Conservation (phyloP, 1,284 basidiomycete genomes). For the Xanthoconium separans region DNA sequence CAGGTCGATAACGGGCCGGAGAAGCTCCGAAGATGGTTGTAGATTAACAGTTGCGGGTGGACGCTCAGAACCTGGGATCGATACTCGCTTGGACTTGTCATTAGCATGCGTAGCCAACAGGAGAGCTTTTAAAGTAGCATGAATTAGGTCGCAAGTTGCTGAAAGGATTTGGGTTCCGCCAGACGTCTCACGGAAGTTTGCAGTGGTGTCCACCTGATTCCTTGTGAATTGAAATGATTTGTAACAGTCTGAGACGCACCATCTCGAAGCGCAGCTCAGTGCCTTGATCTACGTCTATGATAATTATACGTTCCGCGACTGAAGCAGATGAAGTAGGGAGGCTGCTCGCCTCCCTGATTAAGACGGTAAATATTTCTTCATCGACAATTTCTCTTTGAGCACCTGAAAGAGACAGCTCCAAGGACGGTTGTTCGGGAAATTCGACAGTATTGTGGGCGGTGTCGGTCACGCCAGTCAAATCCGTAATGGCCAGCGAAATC, state of each 20-base stretch:
- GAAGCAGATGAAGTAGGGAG: conserved; percentile 70
- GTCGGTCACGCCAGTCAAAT: conserved; percentile 33
- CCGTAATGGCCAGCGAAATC: conserved; percentile 47
- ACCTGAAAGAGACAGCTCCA: conserved; percentile 51
- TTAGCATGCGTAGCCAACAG: conserved; percentile 61
- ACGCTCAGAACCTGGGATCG: conserved; percentile 32
- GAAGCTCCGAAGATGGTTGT: conserved; percentile 38
- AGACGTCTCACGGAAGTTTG: conserved; percentile 12
- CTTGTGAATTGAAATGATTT: conserved; percentile 8
- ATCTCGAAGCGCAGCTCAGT: conserved; percentile 62
- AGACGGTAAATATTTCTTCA: conserved; percentile 70
- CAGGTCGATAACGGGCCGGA: conserved; percentile 72
- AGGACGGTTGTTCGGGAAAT: conserved; percentile 34
- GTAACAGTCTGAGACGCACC: conserved; percentile 9
- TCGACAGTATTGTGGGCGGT: conserved; percentile 41
- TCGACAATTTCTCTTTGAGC: conserved; percentile 74
- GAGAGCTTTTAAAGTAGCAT: conserved; percentile 59
- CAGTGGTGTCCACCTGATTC: conserved; percentile 34
- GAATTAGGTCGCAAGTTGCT: conserved; percentile 69
- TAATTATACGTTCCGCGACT: conserved; percentile 72
- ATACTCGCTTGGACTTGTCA: conserved; percentile 51
- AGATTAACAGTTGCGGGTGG: conserved; percentile 10
- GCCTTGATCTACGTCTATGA: conserved; percentile 69
- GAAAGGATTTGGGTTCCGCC: conserved; percentile 20
- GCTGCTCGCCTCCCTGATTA: conserved; percentile 69